Percentiles rank a stretch among this genome's conserved stretches.
Conservation (phyloP, 83 land plant species). For the Thuja plicata region DNA sequence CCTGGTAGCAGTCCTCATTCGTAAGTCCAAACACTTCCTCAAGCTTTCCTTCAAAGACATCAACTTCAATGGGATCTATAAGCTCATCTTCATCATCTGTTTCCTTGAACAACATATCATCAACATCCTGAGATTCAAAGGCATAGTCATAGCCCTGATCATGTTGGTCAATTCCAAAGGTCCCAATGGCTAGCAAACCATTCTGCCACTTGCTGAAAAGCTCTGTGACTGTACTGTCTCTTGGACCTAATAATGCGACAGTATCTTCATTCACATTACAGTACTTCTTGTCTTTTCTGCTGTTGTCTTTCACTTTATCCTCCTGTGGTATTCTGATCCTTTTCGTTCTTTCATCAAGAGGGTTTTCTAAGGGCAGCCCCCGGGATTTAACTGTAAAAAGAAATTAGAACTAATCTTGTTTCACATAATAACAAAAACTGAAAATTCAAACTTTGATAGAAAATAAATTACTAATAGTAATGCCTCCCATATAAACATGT, state of each 20-base stretch:
- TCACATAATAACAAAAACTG: background rate
- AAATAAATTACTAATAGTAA: background rate
- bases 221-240: background rate
- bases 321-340: conserved; percentile 9
- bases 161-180: conserved; percentile 10
- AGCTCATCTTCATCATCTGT: conserved; percentile 7
- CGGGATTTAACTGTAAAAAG: background rate
- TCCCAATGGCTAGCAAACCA: conserved; percentile 8
- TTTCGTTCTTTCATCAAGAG: conserved; percentile 11
- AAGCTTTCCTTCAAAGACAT: conserved; percentile 1
- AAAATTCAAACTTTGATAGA: too few species aligned
- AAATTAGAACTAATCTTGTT: background rate
- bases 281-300: background rate
- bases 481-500: background rate
- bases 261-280: conserved; percentile 9
- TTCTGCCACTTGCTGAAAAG: conserved; percentile 9
- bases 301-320: background rate
- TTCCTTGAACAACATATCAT: background rate
- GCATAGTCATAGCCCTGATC: background rate
- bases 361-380: background rate
- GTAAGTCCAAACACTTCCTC: conserved; percentile 2
- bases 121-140: conserved; percentile 2
- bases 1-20: background rate
- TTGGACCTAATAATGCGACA: conserved; percentile 3
- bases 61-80: conserved; percentile 7